A percentile compares a stretch with the other conserved stretches of the same genome.
Conservation (phyloP, 495 filamentous ascomycete genomes). For the Neurospora africana region DNA sequence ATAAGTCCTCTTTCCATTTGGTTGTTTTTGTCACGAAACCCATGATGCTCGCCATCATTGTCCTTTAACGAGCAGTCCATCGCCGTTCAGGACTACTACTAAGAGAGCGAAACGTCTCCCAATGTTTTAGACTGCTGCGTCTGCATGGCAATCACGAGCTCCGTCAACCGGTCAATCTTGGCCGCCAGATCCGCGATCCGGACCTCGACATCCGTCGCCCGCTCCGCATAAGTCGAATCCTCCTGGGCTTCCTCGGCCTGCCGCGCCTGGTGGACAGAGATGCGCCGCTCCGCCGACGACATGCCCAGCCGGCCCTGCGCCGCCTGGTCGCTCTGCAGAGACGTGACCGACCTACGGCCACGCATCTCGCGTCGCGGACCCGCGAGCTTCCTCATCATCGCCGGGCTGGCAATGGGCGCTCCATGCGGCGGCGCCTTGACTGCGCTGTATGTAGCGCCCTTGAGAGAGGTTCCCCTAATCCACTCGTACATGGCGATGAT, state of each 20-base stretch:
- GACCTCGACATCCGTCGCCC: constrained; percentile 28
- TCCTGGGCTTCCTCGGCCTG: constrained; percentile 14
- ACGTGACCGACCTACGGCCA: constrained; percentile 6
- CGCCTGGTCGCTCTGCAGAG: constrained; percentile 4
- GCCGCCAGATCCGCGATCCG: constrained; percentile 32
- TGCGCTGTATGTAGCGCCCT: constrained; percentile 24
- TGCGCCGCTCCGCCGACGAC: neutral
- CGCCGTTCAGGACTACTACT: neutral
- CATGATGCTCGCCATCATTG: neutral
- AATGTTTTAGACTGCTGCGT: constrained; percentile 12
- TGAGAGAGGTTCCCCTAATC: constrained; percentile 21
- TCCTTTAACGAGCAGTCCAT: neutral
- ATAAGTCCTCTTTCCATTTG: too few species aligned
- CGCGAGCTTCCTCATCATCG: constrained; percentile 7
- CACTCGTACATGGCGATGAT: constrained; percentile 41
- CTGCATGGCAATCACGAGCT: constrained; percentile 32
- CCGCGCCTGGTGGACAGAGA: neutral
- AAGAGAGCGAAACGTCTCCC: constrained; percentile 13
- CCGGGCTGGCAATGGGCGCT: constrained; percentile 4
- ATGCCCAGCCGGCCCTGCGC: neutral
- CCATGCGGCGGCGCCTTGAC: constrained; percentile 17
- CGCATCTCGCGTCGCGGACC: neutral
- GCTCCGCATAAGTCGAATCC: constrained; percentile 21
- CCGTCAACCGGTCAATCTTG: constrained; percentile 40
- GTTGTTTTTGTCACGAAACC: too few species aligned